Evolutionary conservation across 225 moss, liverwort and hornwort genomes (phyloP).

Genomic region (Ulota crispa): DNA sequence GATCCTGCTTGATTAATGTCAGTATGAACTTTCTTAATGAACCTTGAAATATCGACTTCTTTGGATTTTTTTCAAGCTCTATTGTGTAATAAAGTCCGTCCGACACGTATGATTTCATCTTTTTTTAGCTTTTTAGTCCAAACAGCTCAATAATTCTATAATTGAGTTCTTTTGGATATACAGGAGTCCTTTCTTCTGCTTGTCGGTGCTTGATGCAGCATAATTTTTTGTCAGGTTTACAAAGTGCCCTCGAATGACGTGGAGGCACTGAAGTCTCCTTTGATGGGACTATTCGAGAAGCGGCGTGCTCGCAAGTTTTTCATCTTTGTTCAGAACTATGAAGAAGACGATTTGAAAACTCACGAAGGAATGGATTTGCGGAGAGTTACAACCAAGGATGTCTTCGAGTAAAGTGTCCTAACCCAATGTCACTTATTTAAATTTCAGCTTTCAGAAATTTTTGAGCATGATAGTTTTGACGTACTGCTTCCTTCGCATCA

Average conservation of each 20-base stretch:
- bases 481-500: neutral
- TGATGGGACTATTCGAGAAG: conserved; percentile 94
- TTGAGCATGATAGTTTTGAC: neutral
- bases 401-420: conserved; percentile 57
- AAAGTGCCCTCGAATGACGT: conserved; percentile 93
- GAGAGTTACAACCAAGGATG: conserved; percentile 68
- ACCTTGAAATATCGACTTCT: neutral
- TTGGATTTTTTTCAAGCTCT: neutral
- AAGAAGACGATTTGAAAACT: conserved; percentile 69
- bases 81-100: neutral
- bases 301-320: conserved; percentile 84
- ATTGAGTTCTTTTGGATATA: neutral
- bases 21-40: neutral
- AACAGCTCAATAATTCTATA: neutral
- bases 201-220: neutral
- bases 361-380: conserved; percentile 86
- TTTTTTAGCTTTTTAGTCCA: neutral
- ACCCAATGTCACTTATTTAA: neutral
- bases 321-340: conserved; percentile 90
- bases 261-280: conserved; percentile 86
- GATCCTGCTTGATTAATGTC: neutral
- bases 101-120: neutral
- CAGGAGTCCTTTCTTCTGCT: neutral
- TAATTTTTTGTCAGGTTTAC: conserved; percentile 46
- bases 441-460: neutral